These are phyloP conservation scores for Acanthamoeba pearcei DNA, from an alignment of 208 protist genomes.

Conservation along the genomic window DNA sequence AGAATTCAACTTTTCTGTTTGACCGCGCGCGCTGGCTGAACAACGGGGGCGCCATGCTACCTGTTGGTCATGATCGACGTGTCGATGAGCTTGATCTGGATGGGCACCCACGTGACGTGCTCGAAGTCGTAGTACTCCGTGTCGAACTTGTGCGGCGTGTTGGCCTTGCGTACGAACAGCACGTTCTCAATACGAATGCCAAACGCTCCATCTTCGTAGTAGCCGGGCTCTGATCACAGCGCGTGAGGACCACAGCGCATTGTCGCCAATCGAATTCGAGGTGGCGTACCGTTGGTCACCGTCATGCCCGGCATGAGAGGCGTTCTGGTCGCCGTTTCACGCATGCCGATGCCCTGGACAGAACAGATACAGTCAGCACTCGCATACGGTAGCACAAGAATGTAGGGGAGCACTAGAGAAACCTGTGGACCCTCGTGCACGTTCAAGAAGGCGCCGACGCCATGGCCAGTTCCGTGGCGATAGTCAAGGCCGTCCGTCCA, in stretches of 20 bases:
- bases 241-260: neutral
- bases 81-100: slow-evolving; percentile 93
- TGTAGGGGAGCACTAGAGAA: neutral
- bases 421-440: slow-evolving; percentile 95
- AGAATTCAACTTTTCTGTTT: neutral
- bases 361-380: neutral
- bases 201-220: slow-evolving; percentile 97
- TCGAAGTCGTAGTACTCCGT: slow-evolving; percentile 85
- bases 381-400: too few species aligned
- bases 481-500: slow-evolving; percentile 97
- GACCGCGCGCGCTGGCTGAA: neutral
- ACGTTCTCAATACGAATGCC: slow-evolving; percentile 99
- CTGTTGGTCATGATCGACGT: slow-evolving; percentile 87
- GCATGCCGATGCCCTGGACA: slow-evolving; percentile 71
- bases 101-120: slow-evolving; percentile 93
- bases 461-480: slow-evolving; percentile 97
- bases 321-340: neutral
- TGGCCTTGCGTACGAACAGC: slow-evolving; percentile 90
- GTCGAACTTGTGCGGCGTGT: slow-evolving; percentile 79
- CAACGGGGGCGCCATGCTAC: slow-evolving; percentile 76
- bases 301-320: slow-evolving; percentile 83
- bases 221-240: slow-evolving; percentile 92
- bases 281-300: slow-evolving; percentile 80
- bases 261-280: neutral
- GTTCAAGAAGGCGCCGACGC: slow-evolving; percentile 97